Evolutionary conservation across 23 red algal genomes (phyloP), one percentile per base, ranked within the genome.

Genomic region (Pyropia haitanensis): DNA sequence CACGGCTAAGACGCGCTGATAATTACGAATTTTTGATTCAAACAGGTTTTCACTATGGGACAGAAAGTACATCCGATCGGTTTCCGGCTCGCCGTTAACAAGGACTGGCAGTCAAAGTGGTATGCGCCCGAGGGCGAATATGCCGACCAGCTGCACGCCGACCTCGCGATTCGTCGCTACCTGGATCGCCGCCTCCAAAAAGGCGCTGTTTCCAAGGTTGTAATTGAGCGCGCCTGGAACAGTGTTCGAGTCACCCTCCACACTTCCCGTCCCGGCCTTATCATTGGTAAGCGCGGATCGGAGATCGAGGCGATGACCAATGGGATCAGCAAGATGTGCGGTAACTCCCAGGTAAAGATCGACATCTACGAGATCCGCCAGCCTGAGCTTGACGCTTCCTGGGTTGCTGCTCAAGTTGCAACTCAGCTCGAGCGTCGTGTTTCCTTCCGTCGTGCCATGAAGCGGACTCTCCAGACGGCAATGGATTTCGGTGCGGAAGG

Each of bases 61-160:
- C 51, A 55, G n/a, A 55, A 55, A 55, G n/a, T n/a, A 55, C 51
- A 55, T 55, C 51, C 51, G n/a, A n/a, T 55, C n/a, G 51, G 51
- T 16, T 55, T 55, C n/a, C 51, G 51, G n/a, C 51, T 55, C 16
- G 51, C 16, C 16, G 51, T 55, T n/a, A 55, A 16, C 51, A 16
- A n/a, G n/a, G 51, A n/a, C 51, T 55, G 51, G 51, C 16, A 55
- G n/a, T 55, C 51, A n/a, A 55, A 55, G 51, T 55, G 51, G 51
- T 55, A 55, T n/a, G 51, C 16, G n/a, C 16, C 16, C 16, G n/a
- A 55, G 51, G n/a, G 51, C n/a, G n/a, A n/a, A n/a, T 55, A 16
- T 55, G 16, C 51, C 16, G n/a, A 16, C 16, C n/a, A n/a, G 51
- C 51, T 55, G 51, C 51, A 55, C n/a, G 51, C 16, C 16, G 51